These are phyloP conservation scores for Populus euphratica DNA, from an alignment of 345 rosid genomes.

Conservation along the genomic window DNA sequence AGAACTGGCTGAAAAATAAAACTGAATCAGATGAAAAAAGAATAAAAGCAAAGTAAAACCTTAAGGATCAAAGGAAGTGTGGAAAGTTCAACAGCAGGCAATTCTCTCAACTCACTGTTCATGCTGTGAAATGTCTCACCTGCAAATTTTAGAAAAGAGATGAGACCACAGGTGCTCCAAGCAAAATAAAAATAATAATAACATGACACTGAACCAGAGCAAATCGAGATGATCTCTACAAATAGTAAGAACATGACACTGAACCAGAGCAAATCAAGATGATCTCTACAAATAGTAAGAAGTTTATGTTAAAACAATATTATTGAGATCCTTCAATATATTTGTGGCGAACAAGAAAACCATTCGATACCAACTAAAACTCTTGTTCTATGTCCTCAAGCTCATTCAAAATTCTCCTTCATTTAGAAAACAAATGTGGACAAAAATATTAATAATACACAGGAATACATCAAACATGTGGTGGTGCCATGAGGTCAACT, in stretches of 20 bases:
- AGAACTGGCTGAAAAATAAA: background rate
- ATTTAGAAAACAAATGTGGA: background rate
- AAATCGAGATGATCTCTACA: too few relatives aligned
- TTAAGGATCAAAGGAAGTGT: constrained; percentile 84
- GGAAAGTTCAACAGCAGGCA: constrained; percentile 90
- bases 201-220: too few relatives aligned
- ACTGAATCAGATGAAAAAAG: background rate
- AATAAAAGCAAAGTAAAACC: constrained; percentile 31
- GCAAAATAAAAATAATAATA: background rate
- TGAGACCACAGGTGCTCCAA: background rate
- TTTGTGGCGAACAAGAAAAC: background rate
- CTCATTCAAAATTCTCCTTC: background rate
- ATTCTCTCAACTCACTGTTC: constrained; percentile 82
- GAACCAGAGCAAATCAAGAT: background rate
- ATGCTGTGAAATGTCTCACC: constrained; percentile 76
- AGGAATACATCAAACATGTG: background rate
- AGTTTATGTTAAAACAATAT: background rate
- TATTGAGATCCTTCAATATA: background rate
- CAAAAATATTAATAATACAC: background rate
- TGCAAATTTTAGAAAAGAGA: constrained; percentile 31
- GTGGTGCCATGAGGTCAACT: background rate
- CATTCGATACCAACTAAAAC: background rate
- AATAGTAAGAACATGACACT: too few relatives aligned
- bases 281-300: background rate
- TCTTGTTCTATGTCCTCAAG: background rate